Base-by-base conservation (phyloP, 257 asterid species). In the Rauvolfia tetraphylla region DNA sequence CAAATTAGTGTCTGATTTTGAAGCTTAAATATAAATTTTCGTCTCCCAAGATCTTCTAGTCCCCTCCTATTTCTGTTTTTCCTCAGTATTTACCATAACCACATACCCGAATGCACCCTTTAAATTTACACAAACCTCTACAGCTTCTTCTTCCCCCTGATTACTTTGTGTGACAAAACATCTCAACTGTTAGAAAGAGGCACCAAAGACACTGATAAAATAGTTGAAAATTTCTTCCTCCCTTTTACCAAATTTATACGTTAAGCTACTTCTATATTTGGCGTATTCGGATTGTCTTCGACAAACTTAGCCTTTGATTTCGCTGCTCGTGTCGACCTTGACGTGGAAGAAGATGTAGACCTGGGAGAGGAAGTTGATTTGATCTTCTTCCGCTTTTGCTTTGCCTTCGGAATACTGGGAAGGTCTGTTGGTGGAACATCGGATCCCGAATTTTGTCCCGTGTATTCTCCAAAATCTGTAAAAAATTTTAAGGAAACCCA, bases 231-330 rank as follows among this genome's bases (percentile, higher is more conserved):
- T 59, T 70, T 68, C 67, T 54, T 71, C 57, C 34, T 63, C 23
- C 27, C 27, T 48, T 41, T n/a, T 41, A 18, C 48, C 79, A 59
- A 57, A 22, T 54, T 18, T 31, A 48, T 22, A 31, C 7, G 59
- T 77, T 68, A 68, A 25, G 93, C 94, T 80, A 93, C 95, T 85
- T 89, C 90, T 75, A 91, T 87, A 79, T 91, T 86, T 67, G 84
- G 39, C 41, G 85, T 79, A 36, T 82, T 83, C 6, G 81, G 86
- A 79, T 78, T 83, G 65, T 84, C 90, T 79, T 90, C 94, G 8
- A 78, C 84, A 20, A 89, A 88, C 67, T 92, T 88, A 80, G 90
- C 58, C 79, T 88, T 89, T 2, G 90, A 74, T 75, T 85, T 81
- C 56, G 87, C 72, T 68, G 82, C 78, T 71, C 92, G 83, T 29